A percentile compares a stretch with the other conserved stretches of the same genome.
phyloP scores from a whole-genome alignment of 2,329 filamentous ascomycete genomes.

The Triangularia setosa region DNA sequence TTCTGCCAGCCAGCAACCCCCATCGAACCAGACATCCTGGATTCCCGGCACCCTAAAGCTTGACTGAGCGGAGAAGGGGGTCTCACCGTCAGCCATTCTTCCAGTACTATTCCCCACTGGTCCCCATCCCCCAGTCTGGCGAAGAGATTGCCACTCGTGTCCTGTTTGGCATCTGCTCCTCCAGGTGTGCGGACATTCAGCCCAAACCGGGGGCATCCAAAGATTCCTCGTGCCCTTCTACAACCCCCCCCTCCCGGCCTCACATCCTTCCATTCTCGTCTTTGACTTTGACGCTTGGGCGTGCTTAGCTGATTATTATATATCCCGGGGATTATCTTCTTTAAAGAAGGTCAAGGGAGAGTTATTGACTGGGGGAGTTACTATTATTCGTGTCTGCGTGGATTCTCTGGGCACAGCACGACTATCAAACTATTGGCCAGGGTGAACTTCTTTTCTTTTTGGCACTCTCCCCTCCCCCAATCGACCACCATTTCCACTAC shows the following conservation, averaged over 20 bases:
- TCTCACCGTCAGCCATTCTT: constrained; percentile 11
- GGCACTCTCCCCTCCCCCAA: neutral
- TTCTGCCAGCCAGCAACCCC: constrained; percentile 15
- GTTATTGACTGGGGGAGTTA: constrained; percentile 20
- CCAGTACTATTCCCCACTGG: constrained; percentile 10
- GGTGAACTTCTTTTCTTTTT: neutral
- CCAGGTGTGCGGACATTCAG: constrained; percentile 19
- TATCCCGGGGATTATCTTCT: constrained; percentile 9
- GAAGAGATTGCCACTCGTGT: constrained; percentile 23
- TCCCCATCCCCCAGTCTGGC: constrained; percentile 5
- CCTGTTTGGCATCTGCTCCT: constrained; percentile 11
- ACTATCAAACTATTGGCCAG: constrained; percentile 14
- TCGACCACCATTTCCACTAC: neutral
- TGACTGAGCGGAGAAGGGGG: constrained; percentile 5
- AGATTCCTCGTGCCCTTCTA: constrained; percentile 4
- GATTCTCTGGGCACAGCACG: constrained; percentile 15
- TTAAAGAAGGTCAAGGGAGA: constrained; percentile 9
- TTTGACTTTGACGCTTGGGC: constrained; percentile 2
- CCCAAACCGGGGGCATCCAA: constrained; percentile 14
- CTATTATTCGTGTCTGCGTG: constrained; percentile 15
- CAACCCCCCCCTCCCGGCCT: constrained; percentile 4
- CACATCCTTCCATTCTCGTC: constrained; percentile 1
- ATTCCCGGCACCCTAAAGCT: constrained; percentile 16
- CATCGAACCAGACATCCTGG: constrained; percentile 19
- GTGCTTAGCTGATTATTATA: constrained; percentile 8